A percentile compares a stretch with the other conserved stretches of the same genome.
These are phyloP conservation scores for Oryza meridionalis DNA, from an alignment of 176 grass and related monocot genomes.

Conservation along the genomic window DNA sequence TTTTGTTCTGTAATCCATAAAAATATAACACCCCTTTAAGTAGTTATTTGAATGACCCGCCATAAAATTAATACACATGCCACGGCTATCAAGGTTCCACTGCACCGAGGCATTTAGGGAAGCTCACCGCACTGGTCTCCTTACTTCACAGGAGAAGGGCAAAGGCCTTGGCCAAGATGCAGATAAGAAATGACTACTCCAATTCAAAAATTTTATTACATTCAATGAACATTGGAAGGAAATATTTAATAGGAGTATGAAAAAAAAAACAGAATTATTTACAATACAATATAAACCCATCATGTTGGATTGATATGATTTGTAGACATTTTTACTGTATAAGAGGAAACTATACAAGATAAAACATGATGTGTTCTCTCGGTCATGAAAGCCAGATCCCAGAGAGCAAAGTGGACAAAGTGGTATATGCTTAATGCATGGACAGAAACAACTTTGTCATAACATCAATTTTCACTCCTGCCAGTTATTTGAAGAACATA, in stretches of 20 bases:
- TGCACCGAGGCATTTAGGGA: neutral
- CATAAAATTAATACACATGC: neutral
- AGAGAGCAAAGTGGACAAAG: neutral
- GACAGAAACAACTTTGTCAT: neutral
- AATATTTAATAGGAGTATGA: neutral
- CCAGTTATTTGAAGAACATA: conserved; percentile 7
- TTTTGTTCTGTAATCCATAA: neutral
- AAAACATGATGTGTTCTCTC: neutral
- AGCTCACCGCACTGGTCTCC: neutral
- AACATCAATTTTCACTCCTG: neutral
- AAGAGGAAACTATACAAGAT: neutral
- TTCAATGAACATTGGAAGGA: neutral
- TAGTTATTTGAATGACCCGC: neutral
- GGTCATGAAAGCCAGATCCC: neutral
- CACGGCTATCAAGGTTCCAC: neutral
- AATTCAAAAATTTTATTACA: neutral
- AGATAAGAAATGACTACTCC: neutral
- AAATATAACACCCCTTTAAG: neutral
- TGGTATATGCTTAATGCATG: neutral
- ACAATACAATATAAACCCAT: neutral
- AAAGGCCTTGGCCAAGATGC: neutral
- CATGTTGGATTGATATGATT: neutral
- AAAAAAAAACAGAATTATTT: conserved; percentile 6
- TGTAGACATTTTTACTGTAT: neutral
- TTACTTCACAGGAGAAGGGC: neutral